Evolutionary conservation across 768 basidiomycete genomes (phyloP).

Genomic region (Russula sp.): DNA sequence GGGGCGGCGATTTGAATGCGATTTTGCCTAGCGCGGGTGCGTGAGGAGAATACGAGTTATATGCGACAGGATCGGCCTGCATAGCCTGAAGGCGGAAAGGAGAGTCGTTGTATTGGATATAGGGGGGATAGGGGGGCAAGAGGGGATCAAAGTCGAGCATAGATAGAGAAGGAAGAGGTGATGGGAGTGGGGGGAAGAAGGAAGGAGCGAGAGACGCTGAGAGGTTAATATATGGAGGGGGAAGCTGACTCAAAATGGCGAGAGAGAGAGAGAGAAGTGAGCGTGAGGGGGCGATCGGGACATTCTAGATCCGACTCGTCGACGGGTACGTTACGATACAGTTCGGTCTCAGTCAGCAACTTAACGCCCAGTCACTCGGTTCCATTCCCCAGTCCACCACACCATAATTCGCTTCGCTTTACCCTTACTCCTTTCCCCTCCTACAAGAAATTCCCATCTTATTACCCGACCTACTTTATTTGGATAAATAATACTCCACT

Average conservation of each 20-base stretch:
- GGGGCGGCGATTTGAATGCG: not conserved
- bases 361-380: not conserved
- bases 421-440: not conserved
- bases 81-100: conserved; percentile 3
- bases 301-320: conserved; percentile 21
- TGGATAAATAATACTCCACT: too few species aligned
- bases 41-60: conserved; percentile 7
- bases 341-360: conserved; percentile 5
- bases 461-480: too few species aligned
- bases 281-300: conserved; percentile 13
- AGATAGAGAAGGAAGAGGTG: not conserved
- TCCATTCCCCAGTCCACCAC: too few species aligned
- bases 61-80: conserved; percentile 12
- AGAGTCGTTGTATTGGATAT: conserved; percentile 8
- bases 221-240: conserved; percentile 16
- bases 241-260: conserved; percentile 7
- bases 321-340: not conserved
- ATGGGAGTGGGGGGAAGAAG: not conserved
- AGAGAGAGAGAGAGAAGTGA: not conserved
- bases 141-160: conserved; percentile 20
- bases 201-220: conserved; percentile 2
- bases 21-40: not conserved
- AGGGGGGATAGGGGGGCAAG: conserved; percentile 4
- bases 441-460: too few species aligned
- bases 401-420: not conserved